Conservation (phyloP, 345 rosid genomes). For the Populus pruinosa region DNA sequence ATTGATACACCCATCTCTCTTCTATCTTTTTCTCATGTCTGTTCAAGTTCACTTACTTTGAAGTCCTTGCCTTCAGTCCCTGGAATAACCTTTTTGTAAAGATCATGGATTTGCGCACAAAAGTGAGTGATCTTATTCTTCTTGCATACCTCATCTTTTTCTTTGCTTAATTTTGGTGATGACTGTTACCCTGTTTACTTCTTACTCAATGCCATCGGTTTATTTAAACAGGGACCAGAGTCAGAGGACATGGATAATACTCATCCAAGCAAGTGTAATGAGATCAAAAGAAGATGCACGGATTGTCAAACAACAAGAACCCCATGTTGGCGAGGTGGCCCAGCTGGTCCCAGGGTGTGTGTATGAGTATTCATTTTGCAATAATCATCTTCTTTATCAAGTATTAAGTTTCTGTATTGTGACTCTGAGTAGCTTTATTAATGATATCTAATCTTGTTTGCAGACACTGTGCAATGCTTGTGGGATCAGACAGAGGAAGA, state of each 20-base stretch:
- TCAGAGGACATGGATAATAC: conserved; percentile 1
- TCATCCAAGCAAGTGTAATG: neutral
- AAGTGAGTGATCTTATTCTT: conserved; percentile 10
- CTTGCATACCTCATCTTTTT: neutral
- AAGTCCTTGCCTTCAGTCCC: neutral
- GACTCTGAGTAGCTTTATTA: neutral
- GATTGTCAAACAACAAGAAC: conserved; percentile 77
- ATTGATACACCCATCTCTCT: neutral
- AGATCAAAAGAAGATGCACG: conserved; percentile 40
- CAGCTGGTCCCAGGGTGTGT: conserved; percentile 74
- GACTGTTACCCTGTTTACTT: too few species aligned
- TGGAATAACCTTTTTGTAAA: neutral
- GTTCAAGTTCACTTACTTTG: neutral
- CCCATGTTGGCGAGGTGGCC: conserved; percentile 90
- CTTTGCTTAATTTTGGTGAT: neutral
- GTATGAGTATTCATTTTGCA: neutral
- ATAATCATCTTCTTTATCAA: neutral
- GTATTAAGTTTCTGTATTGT: neutral
- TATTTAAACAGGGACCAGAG: conserved; percentile 8
- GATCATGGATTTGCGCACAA: conserved; percentile 1
- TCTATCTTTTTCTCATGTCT: neutral
- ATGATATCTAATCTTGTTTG: neutral
- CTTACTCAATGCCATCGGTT: neutral
- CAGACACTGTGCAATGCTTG: conserved; percentile 92
- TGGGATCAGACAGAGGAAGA: conserved; percentile 82